These are phyloP conservation scores for Bretschneidera sinensis DNA, from an alignment of 345 rosid species.

Conservation along the genomic window DNA sequence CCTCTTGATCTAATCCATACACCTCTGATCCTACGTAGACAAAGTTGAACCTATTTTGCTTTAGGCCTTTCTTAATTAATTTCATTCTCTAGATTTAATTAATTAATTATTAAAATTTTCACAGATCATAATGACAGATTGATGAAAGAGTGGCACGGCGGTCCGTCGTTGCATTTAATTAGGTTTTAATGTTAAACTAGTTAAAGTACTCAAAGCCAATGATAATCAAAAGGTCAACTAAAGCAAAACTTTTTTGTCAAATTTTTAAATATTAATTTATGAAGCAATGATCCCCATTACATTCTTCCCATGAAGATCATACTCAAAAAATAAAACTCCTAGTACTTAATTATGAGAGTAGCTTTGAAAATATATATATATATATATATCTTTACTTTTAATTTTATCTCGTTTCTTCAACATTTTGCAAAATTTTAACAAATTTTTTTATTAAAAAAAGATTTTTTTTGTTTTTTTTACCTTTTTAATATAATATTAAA, in stretches of 20 bases:
- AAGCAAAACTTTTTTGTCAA: conserved; percentile 2
- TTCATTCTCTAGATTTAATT: too few species aligned
- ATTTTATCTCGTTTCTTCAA: too few species aligned
- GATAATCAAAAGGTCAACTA: conserved; percentile 15
- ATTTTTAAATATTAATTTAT: conserved; percentile 3
- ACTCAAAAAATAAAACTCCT: too few species aligned
- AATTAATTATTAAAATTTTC: neutral
- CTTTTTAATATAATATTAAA: too few species aligned
- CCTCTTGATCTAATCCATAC: neutral
- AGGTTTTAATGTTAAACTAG: neutral
- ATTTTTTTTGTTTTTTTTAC: too few species aligned
- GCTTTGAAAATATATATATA: too few species aligned
- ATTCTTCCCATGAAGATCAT: too few species aligned
- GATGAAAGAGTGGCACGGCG: neutral
- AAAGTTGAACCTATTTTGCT: conserved; percentile 5
- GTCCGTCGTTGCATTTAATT: conserved; percentile 2
- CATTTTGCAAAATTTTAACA: too few species aligned
- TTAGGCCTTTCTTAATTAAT: neutral
- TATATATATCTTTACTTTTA: too few species aligned
- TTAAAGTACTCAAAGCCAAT: conserved; percentile 7
- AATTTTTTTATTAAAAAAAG: too few species aligned
- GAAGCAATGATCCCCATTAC: neutral
- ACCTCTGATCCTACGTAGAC: conserved; percentile 1
- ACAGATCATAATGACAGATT: neutral
- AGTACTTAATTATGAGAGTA: too few species aligned